A percentile compares a stretch with the other conserved stretches of the same genome.
Conservation (phyloP, 371 early-diverging fungal species). For the Coemansia sp. region DNA sequence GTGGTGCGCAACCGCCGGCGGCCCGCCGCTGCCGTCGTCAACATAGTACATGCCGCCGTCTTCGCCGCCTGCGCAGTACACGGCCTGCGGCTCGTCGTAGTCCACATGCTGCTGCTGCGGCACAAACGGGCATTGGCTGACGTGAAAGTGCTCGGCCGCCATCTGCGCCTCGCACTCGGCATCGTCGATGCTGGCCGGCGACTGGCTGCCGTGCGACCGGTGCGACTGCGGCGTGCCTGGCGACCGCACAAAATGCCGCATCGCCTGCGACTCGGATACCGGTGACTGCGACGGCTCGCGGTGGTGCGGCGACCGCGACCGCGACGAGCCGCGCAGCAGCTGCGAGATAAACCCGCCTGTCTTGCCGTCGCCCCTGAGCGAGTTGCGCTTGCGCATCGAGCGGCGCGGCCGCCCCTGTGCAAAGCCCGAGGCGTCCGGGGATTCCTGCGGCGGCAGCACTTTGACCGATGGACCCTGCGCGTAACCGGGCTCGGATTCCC, state of each 20-base stretch:
- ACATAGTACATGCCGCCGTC: constrained; percentile 4
- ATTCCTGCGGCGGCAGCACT: constrained; percentile 11
- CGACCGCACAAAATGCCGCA: constrained; percentile 13
- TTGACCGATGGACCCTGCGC: constrained; percentile 7
- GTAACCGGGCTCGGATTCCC: background rate
- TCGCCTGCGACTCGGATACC: background rate
- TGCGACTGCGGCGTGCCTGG: constrained; percentile 20
- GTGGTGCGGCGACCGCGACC: constrained; percentile 11
- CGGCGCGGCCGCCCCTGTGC: background rate
- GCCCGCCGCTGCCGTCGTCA: background rate
- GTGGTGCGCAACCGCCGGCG: background rate
- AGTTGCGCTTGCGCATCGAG: constrained; percentile 10
- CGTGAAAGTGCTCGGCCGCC: constrained; percentile 2
- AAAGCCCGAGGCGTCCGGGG: too few species aligned
- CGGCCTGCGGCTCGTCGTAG: background rate
- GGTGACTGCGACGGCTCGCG: background rate
- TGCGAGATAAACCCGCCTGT: constrained; percentile 43
- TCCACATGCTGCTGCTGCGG: background rate
- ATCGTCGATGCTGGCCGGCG: constrained; percentile 7
- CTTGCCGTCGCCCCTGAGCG: constrained; percentile 17
- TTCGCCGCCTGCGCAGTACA: background rate
- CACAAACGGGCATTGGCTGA: constrained; percentile 10
- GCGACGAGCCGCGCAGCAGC: constrained; percentile 24
- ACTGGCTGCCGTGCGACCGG: background rate
- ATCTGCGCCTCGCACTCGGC: background rate